Percentiles rank a stretch among this genome's conserved stretches.
phyloP scores from a whole-genome alignment of 148 eudicot species.

The Nepenthes gracilis region DNA sequence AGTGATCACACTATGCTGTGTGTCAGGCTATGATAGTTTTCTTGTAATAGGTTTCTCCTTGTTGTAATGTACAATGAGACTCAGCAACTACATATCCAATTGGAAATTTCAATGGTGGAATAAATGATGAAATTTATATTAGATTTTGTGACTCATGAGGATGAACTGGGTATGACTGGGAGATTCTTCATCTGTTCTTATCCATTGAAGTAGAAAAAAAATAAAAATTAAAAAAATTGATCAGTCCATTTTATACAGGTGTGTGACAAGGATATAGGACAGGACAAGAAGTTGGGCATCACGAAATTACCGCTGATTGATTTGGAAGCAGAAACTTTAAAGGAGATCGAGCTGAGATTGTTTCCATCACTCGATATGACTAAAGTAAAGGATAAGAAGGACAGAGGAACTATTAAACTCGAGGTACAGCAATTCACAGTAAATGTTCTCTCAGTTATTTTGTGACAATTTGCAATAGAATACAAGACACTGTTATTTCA shows the following conservation, averaged over 20 bases:
- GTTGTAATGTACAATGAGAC: too few species aligned
- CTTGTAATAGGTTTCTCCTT: too few species aligned
- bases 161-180: too few species aligned
- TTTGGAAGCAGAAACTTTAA: slow-evolving; percentile 43
- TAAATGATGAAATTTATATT: too few species aligned
- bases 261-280: slow-evolving; percentile 82
- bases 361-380: slow-evolving; percentile 70
- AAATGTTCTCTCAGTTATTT: neutral
- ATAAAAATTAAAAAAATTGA: neutral
- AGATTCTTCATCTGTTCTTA: too few species aligned
- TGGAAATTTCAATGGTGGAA: too few species aligned
- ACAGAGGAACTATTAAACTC: slow-evolving; percentile 75
- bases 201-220: too few species aligned
- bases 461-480: neutral
- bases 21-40: too few species aligned
- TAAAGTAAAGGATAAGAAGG: slow-evolving; percentile 79
- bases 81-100: too few species aligned
- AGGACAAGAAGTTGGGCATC: slow-evolving; percentile 74
- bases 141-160: too few species aligned
- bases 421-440: slow-evolving; percentile 27
- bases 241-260: slow-evolving; percentile 39
- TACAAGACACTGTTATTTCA: neutral
- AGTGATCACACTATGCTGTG: too few species aligned
- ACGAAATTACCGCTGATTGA: slow-evolving; percentile 61
- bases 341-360: slow-evolving; percentile 62